phyloP scores from a whole-genome alignment of 2,329 filamentous ascomycete genomes.

The Diaporthe sp. region DNA sequence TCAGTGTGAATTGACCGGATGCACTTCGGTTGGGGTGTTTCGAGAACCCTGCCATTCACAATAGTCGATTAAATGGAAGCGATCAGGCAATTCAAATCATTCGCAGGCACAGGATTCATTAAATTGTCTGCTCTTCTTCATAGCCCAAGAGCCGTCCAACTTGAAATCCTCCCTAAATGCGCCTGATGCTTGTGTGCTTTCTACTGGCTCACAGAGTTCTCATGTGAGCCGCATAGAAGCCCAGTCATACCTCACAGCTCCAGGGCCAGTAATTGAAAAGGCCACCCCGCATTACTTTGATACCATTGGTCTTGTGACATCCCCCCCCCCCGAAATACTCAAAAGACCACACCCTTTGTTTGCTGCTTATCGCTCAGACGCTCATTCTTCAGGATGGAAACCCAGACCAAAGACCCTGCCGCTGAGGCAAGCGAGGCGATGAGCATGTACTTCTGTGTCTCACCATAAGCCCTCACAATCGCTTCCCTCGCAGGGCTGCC shows the following conservation, averaged over 20 bases:
- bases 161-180: not conserved
- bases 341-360: conserved; percentile 22
- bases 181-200: not conserved
- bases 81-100: not conserved
- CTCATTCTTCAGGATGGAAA: conserved; percentile 20
- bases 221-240: not conserved
- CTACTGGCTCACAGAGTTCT: too few relatives aligned
- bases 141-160: not conserved
- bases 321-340: not conserved
- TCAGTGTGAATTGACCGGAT: not conserved
- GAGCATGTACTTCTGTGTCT: conserved; percentile 29
- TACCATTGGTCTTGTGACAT: not conserved
- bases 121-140: not conserved
- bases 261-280: too few relatives aligned
- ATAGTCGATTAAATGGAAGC: not conserved
- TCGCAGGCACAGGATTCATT: not conserved
- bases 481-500: conserved; percentile 24
- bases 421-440: conserved; percentile 23
- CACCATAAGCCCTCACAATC: conserved; percentile 29
- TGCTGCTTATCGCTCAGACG: conserved; percentile 28
- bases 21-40: not conserved
- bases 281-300: not conserved
- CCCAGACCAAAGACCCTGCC: conserved; percentile 19
- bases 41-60: too few relatives aligned
- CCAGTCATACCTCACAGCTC: too few relatives aligned